phyloP scores from a whole-genome alignment of 2,329 filamentous ascomycete species.

The Penicillium sp. region DNA sequence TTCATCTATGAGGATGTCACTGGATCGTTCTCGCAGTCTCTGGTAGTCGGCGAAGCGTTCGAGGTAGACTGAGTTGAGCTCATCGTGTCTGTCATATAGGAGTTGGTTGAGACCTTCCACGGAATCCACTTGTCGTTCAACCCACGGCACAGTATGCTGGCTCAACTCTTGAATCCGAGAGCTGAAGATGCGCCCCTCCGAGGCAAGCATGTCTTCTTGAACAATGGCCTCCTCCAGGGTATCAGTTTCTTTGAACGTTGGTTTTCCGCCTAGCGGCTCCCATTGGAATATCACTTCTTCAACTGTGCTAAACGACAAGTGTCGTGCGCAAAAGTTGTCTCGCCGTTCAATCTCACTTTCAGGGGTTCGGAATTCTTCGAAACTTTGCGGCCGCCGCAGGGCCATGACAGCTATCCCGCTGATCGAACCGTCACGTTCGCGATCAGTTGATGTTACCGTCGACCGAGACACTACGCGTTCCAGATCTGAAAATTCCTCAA shows the following conservation, averaged over 20 bases:
- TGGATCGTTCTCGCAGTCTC: slow-evolving; percentile 63
- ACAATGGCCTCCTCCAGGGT: slow-evolving; percentile 42
- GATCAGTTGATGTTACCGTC: slow-evolving; percentile 30
- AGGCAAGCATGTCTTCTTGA: slow-evolving; percentile 40
- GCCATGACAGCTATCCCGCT: slow-evolving; percentile 29
- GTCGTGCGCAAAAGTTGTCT: slow-evolving; percentile 39
- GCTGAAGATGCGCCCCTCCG: slow-evolving; percentile 37
- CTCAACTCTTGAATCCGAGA: slow-evolving; percentile 39
- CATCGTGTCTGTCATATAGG: slow-evolving; percentile 62
- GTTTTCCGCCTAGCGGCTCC: slow-evolving; percentile 28
- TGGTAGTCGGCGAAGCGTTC: slow-evolving; percentile 70
- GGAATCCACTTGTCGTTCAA: slow-evolving; percentile 41
- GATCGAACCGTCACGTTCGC: slow-evolving; percentile 20
- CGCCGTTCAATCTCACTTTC: slow-evolving; percentile 19
- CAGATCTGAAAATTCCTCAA: slow-evolving; percentile 31
- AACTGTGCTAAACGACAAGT: slow-evolving; percentile 49
- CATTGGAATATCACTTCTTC: slow-evolving; percentile 45
- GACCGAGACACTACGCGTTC: slow-evolving; percentile 31
- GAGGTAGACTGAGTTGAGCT: slow-evolving; percentile 66
- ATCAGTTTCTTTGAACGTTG: slow-evolving; percentile 33
- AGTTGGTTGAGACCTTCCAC: slow-evolving; percentile 61
- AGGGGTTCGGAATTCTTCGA: slow-evolving; percentile 23
- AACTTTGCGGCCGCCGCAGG: slow-evolving; percentile 41
- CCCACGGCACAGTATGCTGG: slow-evolving; percentile 42
- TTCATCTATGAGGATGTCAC: slow-evolving; percentile 68